Evolutionary conservation across 2,329 filamentous ascomycete genomes (phyloP), one percentile per base, ranked within the genome.

Genomic region (Aquanectria penicillioides): DNA sequence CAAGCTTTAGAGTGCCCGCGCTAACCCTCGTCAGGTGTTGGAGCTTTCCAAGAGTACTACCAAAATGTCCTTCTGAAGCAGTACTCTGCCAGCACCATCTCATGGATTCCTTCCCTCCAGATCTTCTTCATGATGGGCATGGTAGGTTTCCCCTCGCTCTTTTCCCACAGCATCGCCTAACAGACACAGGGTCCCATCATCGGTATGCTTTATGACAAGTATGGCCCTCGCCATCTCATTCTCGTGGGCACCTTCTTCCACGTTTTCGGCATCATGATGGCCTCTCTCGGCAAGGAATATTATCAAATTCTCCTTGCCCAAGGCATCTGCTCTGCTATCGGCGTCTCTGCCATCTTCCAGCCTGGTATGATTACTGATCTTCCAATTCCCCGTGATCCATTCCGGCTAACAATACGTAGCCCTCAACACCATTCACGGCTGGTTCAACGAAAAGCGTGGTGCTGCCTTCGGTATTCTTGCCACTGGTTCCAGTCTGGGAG

Each of bases 241-340:
- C 37, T 85, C 0, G 67, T 73, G 13, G 86, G 86, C 6, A 82
- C 80, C 0, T 76, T 87, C 41, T 69, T 87, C 18, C 83, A 88
- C 52, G 81, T 89, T 9, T 83, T 89, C 49, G 83, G 85, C 3
- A 68, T 89, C 2, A 88, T 90, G 84, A 88, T 89, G 85, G 80
- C 84, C 0, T 83, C 80, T 5, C 70, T 89, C 10, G 68, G 69
- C 3, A 73, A 58, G 0, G 47, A 77, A 20, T 80, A 79, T 59
- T 79, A 75, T 38, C 78, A 80, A 34, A 73, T 80, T n/a, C 65
- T 80, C 5, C 62, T 80, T 0, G 69, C 76, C 0, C 78, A 80
- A 49, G 74, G 75, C 2, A 64, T 79, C 0, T 77, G 72, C 50
- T 75, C 72, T 6, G 73, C 74, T 9, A 63, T 76, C 31, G 71